phyloP scores from a whole-genome alignment of 441 rosid genomes.

The Theobroma grandiflorum region DNA sequence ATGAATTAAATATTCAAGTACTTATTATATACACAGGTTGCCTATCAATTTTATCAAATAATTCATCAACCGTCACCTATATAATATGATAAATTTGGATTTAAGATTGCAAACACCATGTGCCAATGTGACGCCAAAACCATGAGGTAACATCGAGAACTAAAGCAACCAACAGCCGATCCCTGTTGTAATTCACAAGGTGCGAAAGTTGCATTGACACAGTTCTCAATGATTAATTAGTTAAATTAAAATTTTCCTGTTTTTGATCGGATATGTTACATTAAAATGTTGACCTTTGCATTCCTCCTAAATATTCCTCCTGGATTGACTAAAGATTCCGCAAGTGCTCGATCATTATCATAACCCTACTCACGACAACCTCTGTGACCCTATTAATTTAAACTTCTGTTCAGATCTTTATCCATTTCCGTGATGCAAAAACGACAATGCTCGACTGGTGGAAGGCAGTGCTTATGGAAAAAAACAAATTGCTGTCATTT shows the following conservation, averaged over 20 bases:
- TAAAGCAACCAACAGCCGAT: slow-evolving; percentile 7
- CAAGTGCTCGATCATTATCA: neutral
- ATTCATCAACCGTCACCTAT: neutral
- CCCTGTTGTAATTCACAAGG: neutral
- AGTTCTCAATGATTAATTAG: neutral
- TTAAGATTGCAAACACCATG: neutral
- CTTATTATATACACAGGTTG: neutral
- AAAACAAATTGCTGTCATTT: no score
- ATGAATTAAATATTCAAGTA: no score
- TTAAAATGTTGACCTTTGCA: slow-evolving; percentile 14
- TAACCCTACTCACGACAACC: neutral
- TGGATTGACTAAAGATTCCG: slow-evolving; percentile 11
- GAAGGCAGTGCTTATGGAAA: no score
- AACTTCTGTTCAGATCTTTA: neutral
- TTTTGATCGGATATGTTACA: neutral
- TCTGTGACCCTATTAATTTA: neutral
- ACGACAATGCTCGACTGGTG: neutral
- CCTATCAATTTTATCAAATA: neutral
- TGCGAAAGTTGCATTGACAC: neutral
- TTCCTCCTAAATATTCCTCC: slow-evolving; percentile 23
- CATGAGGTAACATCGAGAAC: neutral
- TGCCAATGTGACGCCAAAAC: neutral
- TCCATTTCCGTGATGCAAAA: neutral
- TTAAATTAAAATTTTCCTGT: neutral
- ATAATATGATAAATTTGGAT: neutral